Evolutionary conservation across 1,284 basidiomycete genomes (phyloP).

Genomic region (Boletellus deceptivus): DNA sequence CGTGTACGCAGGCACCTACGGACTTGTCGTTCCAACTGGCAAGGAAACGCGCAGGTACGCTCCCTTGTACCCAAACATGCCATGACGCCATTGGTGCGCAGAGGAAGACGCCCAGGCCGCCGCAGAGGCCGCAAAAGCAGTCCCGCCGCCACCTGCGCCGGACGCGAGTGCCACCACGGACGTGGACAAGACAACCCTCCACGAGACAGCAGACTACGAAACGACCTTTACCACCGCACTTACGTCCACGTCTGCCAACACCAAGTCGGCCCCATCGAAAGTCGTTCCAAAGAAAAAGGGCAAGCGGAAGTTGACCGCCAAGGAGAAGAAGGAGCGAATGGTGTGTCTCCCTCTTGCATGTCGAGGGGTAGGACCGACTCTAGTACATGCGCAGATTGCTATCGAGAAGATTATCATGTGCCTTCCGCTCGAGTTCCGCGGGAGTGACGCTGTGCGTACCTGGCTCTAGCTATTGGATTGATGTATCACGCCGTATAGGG

Average conservation of each 20-base stretch:
- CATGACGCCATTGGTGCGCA: slow-evolving; percentile 18
- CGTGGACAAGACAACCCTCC: slow-evolving; percentile 45
- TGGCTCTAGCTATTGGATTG: too few species aligned
- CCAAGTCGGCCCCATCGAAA: slow-evolving; percentile 36
- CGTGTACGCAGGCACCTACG: slow-evolving; percentile 52
- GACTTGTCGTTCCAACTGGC: slow-evolving; percentile 61
- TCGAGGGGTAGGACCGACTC: too few species aligned
- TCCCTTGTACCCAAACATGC: neutral
- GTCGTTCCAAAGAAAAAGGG: slow-evolving; percentile 54
- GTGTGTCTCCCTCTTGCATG: slow-evolving; percentile 38
- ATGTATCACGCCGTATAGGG: slow-evolving; percentile 40
- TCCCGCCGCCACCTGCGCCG: neutral
- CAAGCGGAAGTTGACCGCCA: slow-evolving; percentile 69
- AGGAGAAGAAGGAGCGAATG: slow-evolving; percentile 81
- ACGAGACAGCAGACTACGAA: slow-evolving; percentile 34
- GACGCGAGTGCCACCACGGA: slow-evolving; percentile 16
- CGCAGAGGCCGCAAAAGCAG: slow-evolving; percentile 26
- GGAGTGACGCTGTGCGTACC: slow-evolving; percentile 72
- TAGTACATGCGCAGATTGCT: slow-evolving; percentile 42
- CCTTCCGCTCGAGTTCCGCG: slow-evolving; percentile 88
- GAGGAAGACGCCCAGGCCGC: slow-evolving; percentile 49
- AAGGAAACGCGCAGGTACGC: slow-evolving; percentile 58
- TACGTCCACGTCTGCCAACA: slow-evolving; percentile 38
- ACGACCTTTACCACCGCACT: slow-evolving; percentile 41
- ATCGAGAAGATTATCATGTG: slow-evolving; percentile 75